Evolutionary conservation across 2,329 filamentous ascomycete genomes (phyloP).

Genomic region (Talaromyces piceae): DNA sequence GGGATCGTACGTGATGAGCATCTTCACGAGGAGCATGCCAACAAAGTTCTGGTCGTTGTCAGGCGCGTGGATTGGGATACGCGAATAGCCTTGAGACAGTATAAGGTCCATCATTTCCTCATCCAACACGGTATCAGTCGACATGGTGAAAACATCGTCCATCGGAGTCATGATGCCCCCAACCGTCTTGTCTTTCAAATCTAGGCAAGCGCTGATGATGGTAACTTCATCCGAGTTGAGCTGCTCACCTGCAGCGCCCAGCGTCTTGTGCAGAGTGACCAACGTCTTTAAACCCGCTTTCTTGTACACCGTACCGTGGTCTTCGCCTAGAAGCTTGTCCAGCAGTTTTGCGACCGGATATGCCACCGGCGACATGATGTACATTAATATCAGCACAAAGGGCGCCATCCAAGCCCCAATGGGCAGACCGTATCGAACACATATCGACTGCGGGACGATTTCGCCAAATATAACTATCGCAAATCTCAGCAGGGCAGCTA

Average conservation of each 20-base stretch:
- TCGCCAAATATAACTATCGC: constrained; percentile 89
- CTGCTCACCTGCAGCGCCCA: constrained; percentile 76
- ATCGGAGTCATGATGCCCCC: constrained; percentile 98
- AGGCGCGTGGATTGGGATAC: constrained; percentile 87
- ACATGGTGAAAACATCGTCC: constrained; percentile 93
- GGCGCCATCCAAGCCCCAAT: constrained; percentile 93
- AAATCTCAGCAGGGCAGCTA: neutral
- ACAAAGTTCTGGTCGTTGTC: constrained; percentile 83
- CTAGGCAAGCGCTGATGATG: constrained; percentile 93
- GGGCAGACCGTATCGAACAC: constrained; percentile 88
- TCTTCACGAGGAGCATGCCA: constrained; percentile 97
- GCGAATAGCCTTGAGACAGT: constrained; percentile 85
- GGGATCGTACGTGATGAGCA: constrained; percentile 96
- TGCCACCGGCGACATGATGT: constrained; percentile 76
- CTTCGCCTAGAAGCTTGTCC: constrained; percentile 84
- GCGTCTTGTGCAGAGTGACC: constrained; percentile 85
- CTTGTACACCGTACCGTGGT: constrained; percentile 95
- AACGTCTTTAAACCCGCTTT: constrained; percentile 95
- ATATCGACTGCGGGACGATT: constrained; percentile 90
- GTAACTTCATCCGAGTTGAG: constrained; percentile 97
- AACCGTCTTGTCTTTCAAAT: constrained; percentile 92
- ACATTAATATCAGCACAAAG: constrained; percentile 83
- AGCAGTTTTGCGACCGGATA: constrained; percentile 95
- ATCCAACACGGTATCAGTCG: constrained; percentile 87
- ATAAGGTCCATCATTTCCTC: constrained; percentile 93